These are phyloP conservation scores for Xylariales sp. DNA, from an alignment of 2,329 filamentous ascomycete species.

Conservation along the genomic window DNA sequence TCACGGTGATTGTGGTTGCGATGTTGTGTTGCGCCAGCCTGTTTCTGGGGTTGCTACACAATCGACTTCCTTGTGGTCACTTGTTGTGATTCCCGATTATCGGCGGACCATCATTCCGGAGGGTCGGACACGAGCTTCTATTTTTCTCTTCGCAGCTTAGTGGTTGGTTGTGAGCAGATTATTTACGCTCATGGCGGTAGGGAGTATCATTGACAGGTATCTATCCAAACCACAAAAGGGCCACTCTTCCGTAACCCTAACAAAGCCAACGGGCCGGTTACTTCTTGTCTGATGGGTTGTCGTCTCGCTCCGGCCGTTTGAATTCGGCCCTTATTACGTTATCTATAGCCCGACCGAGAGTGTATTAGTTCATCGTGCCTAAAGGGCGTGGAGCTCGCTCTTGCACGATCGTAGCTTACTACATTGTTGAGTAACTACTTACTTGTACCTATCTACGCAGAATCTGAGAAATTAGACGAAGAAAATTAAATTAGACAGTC, in stretches of 20 bases:
- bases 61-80: not conserved
- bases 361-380: not conserved
- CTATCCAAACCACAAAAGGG: not conserved
- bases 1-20: not conserved
- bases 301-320: not conserved
- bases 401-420: not conserved
- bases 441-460: not conserved
- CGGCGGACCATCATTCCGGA: not conserved
- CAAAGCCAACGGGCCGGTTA: constrained; percentile 24
- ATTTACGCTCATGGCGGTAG: not conserved
- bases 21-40: constrained; percentile 3
- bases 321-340: constrained; percentile 28
- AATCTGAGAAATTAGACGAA: not conserved
- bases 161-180: not conserved
- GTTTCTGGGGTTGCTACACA: not conserved
- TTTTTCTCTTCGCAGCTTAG: not conserved
- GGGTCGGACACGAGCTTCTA: not conserved
- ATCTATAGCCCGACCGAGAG: not conserved
- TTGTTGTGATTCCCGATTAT: constrained; percentile 1
- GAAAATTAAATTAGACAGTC: too few relatives aligned
- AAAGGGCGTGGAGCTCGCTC: not conserved
- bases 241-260: not conserved
- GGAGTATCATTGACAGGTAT: not conserved
- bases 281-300: not conserved
- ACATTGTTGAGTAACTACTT: not conserved